Base-by-base conservation (phyloP, 345 rosid genomes). In the Streptanthus diversifolius region DNA sequence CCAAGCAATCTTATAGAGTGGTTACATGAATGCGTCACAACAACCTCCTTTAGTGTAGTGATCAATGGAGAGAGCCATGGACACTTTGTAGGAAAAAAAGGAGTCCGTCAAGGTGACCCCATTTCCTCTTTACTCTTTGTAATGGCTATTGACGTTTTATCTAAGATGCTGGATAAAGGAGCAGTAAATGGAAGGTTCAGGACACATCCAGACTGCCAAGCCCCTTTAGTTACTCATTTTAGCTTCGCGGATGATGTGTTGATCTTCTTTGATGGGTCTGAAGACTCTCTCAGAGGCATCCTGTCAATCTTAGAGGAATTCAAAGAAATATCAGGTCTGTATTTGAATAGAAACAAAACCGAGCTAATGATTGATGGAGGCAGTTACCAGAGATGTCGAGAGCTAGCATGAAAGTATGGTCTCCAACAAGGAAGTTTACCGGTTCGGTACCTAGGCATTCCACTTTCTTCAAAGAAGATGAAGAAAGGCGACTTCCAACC, bases 101-200 rank as follows among this genome's bases (percentile, higher is more conserved):
- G 45, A 0, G 7, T 59, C 0, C 7, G 64, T 0, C 64, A 59
- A 8, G 64, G 64, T 0, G 64, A 59, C 9, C 44, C 44, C 0
- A 17, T 59, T 0, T 58, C n/a, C 3, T 32, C 29, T 0, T 9
- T 10, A 0, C 15, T 58, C 0, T 58, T 58, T 36, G 64, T 58
- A 3, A 0, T 59, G 0, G 27, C 44, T 0, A 33, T 59, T 45
- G 64, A 59, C 4, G 2, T 33, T 0, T 25, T 59, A 0, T 59
- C 64, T 0, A 59, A 33, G 3, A 0, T 1, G 1, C 1, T 59
- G 2, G 21, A 59, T 18, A 1, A 0, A 3, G 45, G 40, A 0
- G 45, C 43, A 2, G 0, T 7, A 0, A 19, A 12, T 7, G 0
- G 0, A 1, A 0, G 0, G 0, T 33, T 59, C 0, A 0, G 8